These are phyloP conservation scores for Fusarium drepaniforme DNA, from an alignment of 2,329 filamentous ascomycete species.

Conservation along the genomic window DNA sequence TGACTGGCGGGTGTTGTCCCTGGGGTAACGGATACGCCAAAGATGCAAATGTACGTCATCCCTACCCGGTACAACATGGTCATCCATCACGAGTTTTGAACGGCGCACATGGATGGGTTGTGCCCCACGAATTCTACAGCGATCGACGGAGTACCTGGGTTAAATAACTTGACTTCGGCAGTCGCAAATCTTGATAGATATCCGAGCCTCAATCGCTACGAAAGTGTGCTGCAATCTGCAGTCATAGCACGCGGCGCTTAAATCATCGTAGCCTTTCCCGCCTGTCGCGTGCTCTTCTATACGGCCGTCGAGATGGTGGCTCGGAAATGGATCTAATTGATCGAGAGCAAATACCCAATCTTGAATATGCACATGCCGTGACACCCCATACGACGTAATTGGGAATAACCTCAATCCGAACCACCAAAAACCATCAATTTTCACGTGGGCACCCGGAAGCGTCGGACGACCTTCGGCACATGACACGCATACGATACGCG, in stretches of 20 bases:
- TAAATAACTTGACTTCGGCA: not conserved
- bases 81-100: not conserved
- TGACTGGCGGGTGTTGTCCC: not conserved
- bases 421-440: not conserved
- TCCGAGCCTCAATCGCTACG: not conserved
- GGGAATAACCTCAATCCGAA: not conserved
- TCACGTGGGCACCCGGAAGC: not conserved
- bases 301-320: not conserved
- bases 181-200: not conserved
- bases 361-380: not conserved
- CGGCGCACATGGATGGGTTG: not conserved
- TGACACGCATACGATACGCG: not conserved
- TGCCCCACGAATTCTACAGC: not conserved
- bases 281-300: not conserved
- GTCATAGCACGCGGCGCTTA: not conserved
- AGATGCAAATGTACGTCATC: not conserved
- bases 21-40: not conserved
- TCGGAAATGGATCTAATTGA: not conserved
- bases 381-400: not conserved
- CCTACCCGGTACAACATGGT: not conserved
- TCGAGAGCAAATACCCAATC: not conserved
- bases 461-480: not conserved
- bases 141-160: not conserved
- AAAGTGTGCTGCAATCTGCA: not conserved
- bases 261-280: not conserved